Base-by-base conservation (phyloP, 495 filamentous ascomycete species). In the Xylaria curta region DNA sequence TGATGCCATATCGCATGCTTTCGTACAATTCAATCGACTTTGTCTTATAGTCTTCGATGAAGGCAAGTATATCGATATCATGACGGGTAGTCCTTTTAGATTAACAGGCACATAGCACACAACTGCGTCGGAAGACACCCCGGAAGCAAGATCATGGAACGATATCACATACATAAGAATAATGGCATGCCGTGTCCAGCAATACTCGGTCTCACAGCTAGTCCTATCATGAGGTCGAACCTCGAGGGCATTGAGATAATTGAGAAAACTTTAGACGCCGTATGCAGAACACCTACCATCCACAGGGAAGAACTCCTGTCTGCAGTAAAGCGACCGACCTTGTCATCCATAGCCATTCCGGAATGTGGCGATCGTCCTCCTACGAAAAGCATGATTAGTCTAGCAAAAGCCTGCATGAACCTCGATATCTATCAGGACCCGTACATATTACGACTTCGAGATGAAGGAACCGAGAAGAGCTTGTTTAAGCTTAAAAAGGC, bases 1-100 rank as follows among this genome's bases (percentile, higher is more conserved):
- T 7, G 94, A 97, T 82, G 94, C 94, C 2, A 82, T 97, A 62
- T 83, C 80, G 10, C 94, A 97, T 82, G 93, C 87, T 0, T 97
- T 97, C 78, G 90, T 98, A 9, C 84, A 76, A 21, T 88, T 98
- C 72, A 78, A 84, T 1, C 82, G 84, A 0, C 76, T 98, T 40
- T 82, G 89, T 24, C 81, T 99, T 1, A 80, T 99, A 26, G 85
- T 98, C 0, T 95, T 97, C 71, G 95, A 99, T 76, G 95, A 99
- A 89, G 94, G 94, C 94, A 76, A 60, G 82, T 21, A 40, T 74
- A 38, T 26, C 36, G 46, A 15, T 31, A 61, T 7, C 19, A 2
- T 33, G 13, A 38, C 19, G 8, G 40, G 53, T 19, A 68, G 31
- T 62, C 12, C 12, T 73, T 17, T 56, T 70, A 46, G 72, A 66